Evolutionary conservation across 768 basidiomycete species (phyloP).

Genomic region (Coprinopsis cinerea): DNA sequence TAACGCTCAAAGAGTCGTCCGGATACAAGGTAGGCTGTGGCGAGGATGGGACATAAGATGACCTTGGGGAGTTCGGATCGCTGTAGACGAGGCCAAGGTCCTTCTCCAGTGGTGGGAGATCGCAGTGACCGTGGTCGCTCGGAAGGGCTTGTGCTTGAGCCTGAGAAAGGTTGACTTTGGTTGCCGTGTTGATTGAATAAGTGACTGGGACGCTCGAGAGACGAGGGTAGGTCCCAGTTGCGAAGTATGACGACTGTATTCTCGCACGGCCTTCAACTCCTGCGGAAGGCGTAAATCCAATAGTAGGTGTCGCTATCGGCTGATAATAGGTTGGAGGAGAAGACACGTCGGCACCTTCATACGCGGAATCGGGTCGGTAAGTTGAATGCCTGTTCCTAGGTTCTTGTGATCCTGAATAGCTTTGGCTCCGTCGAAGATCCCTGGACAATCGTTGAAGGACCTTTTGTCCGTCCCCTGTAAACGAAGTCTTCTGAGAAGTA

Average conservation of each 20-base stretch:
- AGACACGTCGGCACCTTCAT: slow-evolving; percentile 46
- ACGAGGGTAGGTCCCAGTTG: slow-evolving; percentile 48
- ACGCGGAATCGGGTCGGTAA: slow-evolving; percentile 34
- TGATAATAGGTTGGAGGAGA: slow-evolving; percentile 34
- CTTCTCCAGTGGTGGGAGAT: neutral
- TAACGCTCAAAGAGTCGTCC: slow-evolving; percentile 65
- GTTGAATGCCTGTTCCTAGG: slow-evolving; percentile 23
- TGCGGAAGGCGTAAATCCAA: slow-evolving; percentile 20
- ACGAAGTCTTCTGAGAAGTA: slow-evolving; percentile 16
- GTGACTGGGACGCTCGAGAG: slow-evolving; percentile 40
- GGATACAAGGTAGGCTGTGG: slow-evolving; percentile 64
- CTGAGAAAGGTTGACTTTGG: slow-evolving; percentile 23
- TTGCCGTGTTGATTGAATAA: slow-evolving; percentile 30
- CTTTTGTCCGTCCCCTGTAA: slow-evolving; percentile 37
- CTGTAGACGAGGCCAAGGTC: slow-evolving; percentile 1
- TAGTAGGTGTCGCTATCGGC: slow-evolving; percentile 18
- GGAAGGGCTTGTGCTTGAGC: slow-evolving; percentile 15
- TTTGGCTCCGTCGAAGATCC: slow-evolving; percentile 21
- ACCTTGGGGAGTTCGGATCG: slow-evolving; percentile 25
- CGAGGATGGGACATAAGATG: slow-evolving; percentile 32
- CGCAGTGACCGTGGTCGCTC: slow-evolving; percentile 11
- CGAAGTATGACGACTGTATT: slow-evolving; percentile 66
- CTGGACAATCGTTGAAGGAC: slow-evolving; percentile 30
- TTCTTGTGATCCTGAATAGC: slow-evolving; percentile 18
- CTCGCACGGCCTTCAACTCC: slow-evolving; percentile 49